phyloP scores from a whole-genome alignment of 441 rosid genomes.

The Mallotus japonicus region DNA sequence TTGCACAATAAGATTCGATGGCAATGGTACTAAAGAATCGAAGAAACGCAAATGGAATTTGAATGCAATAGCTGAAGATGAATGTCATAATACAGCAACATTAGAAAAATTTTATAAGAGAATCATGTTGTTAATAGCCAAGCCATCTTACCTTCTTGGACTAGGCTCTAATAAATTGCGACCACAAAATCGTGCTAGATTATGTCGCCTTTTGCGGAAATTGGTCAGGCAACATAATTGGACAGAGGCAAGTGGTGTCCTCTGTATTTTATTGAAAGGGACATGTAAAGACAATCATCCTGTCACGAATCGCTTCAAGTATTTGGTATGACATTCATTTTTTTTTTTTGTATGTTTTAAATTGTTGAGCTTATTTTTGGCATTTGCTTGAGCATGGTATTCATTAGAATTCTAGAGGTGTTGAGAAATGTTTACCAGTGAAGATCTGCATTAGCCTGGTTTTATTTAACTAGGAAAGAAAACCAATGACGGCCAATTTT shows the following conservation, averaged over 20 bases:
- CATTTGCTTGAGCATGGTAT: neutral
- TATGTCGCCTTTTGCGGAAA: slow-evolving; percentile 39
- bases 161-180: slow-evolving; percentile 30
- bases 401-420: neutral
- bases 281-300: slow-evolving; percentile 44
- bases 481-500: too few species aligned
- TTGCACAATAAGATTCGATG: too few species aligned
- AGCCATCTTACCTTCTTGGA: slow-evolving; percentile 46
- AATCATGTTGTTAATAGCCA: slow-evolving; percentile 32
- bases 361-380: neutral
- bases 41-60: slow-evolving; percentile 30
- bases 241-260: slow-evolving; percentile 59
- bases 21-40: neutral
- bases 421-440: too few species aligned
- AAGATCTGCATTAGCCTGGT: too few species aligned
- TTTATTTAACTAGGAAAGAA: too few species aligned
- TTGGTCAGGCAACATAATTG: slow-evolving; percentile 50
- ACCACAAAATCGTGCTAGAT: slow-evolving; percentile 37
- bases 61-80: neutral
- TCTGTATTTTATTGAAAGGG: slow-evolving; percentile 54
- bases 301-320: slow-evolving; percentile 59
- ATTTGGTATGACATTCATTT: slow-evolving; percentile 38
- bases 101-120: slow-evolving; percentile 31
- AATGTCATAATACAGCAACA: neutral
- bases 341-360: neutral